A percentile compares a stretch with the other conserved stretches of the same genome.
Conservation (phyloP, 176 grass and related monocot genomes). For the Carex pumila region DNA sequence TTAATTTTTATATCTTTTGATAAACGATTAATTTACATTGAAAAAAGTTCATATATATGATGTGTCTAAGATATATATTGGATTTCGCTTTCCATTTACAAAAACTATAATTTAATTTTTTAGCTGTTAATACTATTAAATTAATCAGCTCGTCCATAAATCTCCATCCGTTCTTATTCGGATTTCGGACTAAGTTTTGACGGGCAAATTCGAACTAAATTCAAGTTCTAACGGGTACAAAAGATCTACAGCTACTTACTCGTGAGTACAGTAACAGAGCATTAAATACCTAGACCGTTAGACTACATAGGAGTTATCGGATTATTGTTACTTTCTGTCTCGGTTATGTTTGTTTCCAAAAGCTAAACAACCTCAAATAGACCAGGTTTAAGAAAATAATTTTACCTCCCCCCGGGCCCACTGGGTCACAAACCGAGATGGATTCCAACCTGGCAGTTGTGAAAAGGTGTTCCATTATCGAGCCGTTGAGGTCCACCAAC, state of each 20-base stretch:
- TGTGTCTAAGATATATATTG: too few species aligned
- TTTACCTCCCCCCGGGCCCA: background rate
- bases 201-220: background rate
- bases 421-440: background rate
- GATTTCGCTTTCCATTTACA: too few species aligned
- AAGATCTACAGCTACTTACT: too few species aligned
- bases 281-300: background rate
- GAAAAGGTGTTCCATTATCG: slow-evolving; percentile 26
- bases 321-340: background rate
- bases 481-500: slow-evolving; percentile 14
- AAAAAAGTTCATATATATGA: too few species aligned
- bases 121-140: too few species aligned
- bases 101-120: too few species aligned
- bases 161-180: background rate
- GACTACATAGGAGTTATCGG: background rate
- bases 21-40: too few species aligned
- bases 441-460: slow-evolving; percentile 13
- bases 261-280: background rate
- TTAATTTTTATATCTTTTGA: too few species aligned
- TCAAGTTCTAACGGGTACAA: too few species aligned
- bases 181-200: background rate
- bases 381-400: background rate
- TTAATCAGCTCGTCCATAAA: too few species aligned
- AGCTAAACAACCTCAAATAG: background rate
- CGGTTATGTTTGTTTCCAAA: too few species aligned